A percentile compares a stretch with the other conserved stretches of the same genome.
These are phyloP conservation scores for Drechslera avenae DNA, from an alignment of 2,329 filamentous ascomycete genomes.

Conservation along the genomic window DNA sequence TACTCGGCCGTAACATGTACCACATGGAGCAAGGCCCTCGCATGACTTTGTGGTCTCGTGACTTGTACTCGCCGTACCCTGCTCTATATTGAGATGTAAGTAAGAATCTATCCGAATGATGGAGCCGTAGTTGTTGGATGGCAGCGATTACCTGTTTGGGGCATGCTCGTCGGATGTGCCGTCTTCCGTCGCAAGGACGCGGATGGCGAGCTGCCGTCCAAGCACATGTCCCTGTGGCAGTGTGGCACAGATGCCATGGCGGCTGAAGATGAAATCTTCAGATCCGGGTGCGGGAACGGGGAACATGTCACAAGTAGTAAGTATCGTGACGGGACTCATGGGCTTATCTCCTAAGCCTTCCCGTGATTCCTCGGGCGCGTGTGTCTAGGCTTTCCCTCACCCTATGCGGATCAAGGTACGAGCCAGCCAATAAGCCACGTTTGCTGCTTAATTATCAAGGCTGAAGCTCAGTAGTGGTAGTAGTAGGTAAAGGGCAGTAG, in stretches of 20 bases:
- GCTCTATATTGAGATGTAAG: neutral
- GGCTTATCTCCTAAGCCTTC: neutral
- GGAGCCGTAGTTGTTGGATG: neutral
- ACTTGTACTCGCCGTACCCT: neutral
- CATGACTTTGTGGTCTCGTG: neutral
- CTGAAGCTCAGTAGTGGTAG: no score
- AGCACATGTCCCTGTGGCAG: neutral
- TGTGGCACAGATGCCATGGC: neutral
- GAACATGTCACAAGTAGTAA: neutral
- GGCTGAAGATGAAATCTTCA: slow-evolving; percentile 1
- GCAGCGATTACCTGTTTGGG: neutral
- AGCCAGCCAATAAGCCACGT: neutral
- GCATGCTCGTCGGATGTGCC: neutral
- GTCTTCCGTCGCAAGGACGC: neutral
- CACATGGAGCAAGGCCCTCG: neutral
- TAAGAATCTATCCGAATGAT: neutral
- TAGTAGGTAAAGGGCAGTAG: no score
- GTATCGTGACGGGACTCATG: neutral
- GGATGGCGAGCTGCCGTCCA: neutral
- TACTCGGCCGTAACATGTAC: neutral
- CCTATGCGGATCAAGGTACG: neutral
- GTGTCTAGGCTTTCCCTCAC: neutral
- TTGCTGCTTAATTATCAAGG: no score
- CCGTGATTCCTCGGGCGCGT: neutral
- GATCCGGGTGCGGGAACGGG: neutral